Conservation (phyloP, 192 early-diverging fungal species). For the Coemansia sp. region DNA sequence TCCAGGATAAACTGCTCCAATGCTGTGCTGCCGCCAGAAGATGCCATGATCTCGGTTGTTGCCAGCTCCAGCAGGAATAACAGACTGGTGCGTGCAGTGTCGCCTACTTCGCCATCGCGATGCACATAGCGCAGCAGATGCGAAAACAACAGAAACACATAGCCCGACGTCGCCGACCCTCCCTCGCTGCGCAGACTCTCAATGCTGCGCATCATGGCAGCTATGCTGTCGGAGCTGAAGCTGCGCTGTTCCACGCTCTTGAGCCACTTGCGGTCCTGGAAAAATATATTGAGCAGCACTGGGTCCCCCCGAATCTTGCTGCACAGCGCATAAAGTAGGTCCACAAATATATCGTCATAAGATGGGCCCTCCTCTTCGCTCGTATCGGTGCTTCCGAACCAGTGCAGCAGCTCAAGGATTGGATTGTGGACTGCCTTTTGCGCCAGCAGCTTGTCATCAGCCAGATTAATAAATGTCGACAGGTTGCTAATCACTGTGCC, state of each 20-base stretch:
- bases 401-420: slow-evolving; percentile 69
- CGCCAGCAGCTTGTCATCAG: slow-evolving; percentile 86
- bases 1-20: slow-evolving; percentile 78
- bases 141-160: slow-evolving; percentile 84
- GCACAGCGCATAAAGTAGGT: slow-evolving; percentile 47
- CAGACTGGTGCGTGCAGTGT: slow-evolving; percentile 82
- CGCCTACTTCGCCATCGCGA: slow-evolving; percentile 77
- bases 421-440: slow-evolving; percentile 89
- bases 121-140: slow-evolving; percentile 90
- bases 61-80: slow-evolving; percentile 82
- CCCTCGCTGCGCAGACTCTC: slow-evolving; percentile 37
- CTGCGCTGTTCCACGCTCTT: slow-evolving; percentile 47
- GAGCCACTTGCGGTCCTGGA: slow-evolving; percentile 49
- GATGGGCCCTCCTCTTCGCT: slow-evolving; percentile 9
- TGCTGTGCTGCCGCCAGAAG: slow-evolving; percentile 54
- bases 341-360: slow-evolving; percentile 45
- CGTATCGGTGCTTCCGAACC: slow-evolving; percentile 38
- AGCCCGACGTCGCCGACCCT: slow-evolving; percentile 29
- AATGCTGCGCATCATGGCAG: slow-evolving; percentile 54
- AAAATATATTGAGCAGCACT: slow-evolving; percentile 52
- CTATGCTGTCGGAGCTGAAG: slow-evolving; percentile 26
- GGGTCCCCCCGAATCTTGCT: slow-evolving; percentile 53
- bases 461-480: slow-evolving; percentile 74
- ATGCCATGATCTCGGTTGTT: slow-evolving; percentile 56
- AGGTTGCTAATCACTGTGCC: slow-evolving; percentile 77